Percentiles rank a stretch among this genome's conserved stretches.
Conservation (phyloP, 2,329 filamentous ascomycete species). For the Aspergillus brasiliensis region DNA sequence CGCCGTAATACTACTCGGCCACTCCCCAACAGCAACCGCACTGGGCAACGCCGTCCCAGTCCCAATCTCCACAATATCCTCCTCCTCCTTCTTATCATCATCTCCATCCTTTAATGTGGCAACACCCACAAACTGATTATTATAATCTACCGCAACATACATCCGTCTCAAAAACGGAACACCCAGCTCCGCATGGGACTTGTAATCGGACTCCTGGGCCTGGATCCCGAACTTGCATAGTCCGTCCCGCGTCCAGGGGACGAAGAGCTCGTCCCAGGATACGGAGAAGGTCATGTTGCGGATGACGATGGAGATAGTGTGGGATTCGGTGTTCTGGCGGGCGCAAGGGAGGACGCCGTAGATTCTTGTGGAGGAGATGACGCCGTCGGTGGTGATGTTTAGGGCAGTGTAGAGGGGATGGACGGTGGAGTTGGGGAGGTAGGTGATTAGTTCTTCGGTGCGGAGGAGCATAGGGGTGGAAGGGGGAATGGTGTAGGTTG, state of each 20-base stretch:
- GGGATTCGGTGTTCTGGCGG: conserved; percentile 2
- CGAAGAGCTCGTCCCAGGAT: conserved; percentile 6
- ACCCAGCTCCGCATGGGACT: background rate
- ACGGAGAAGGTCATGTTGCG: conserved; percentile 1
- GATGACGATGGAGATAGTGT: conserved; percentile 6
- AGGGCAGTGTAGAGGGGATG: conserved; percentile 6
- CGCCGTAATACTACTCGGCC: conserved; percentile 2
- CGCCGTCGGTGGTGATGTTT: background rate
- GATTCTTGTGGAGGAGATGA: background rate
- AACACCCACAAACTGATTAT: conserved; percentile 6
- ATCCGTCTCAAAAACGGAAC: background rate
- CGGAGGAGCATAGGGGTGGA: background rate
- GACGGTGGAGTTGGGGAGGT: conserved; percentile 3
- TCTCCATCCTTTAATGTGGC: background rate
- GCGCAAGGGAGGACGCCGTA: background rate
- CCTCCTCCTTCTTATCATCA: background rate
- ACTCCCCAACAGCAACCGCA: conserved; percentile 6
- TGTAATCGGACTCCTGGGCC: background rate
- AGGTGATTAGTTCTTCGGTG: background rate
- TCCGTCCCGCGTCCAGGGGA: background rate
- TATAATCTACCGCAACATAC: conserved; percentile 9
- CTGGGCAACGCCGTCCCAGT: conserved; percentile 5
- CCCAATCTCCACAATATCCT: conserved; percentile 7
- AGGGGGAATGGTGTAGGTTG: background rate
- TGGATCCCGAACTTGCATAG: background rate